phyloP scores from a whole-genome alignment of 1,139 yeast genomes.

The Suhomyces bokatorum region DNA sequence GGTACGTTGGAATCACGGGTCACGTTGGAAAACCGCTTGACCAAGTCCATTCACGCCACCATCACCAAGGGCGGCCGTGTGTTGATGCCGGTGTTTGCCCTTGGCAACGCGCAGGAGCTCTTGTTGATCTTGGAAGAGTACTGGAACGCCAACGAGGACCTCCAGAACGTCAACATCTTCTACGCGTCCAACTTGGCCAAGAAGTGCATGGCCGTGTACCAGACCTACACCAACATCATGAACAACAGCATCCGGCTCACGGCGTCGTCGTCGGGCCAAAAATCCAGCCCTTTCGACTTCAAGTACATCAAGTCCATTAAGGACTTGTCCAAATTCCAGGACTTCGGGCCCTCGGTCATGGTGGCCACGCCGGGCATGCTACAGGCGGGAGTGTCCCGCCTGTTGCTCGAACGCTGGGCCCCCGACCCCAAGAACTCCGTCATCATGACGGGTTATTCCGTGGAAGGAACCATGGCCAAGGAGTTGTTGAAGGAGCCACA shows the following conservation, averaged over 20 bases:
- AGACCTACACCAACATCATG: conserved; percentile 96
- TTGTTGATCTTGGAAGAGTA: conserved; percentile 88
- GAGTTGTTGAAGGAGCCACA: conserved; percentile 83
- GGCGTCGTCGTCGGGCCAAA: conserved; percentile 44
- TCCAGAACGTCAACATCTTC: conserved; percentile 79
- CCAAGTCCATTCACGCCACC: conserved; percentile 81
- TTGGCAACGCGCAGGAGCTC: conserved; percentile 95
- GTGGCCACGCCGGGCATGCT: conserved; percentile 98
- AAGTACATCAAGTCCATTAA: conserved; percentile 80
- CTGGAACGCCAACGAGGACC: conserved; percentile 83
- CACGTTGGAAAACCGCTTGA: conserved; percentile 80
- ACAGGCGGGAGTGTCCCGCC: conserved; percentile 92
- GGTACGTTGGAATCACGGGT: conserved; percentile 92
- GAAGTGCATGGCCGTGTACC: conserved; percentile 96
- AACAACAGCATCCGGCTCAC: conserved; percentile 82
- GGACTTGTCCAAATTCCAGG: conserved; percentile 82
- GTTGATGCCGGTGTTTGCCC: conserved; percentile 89
- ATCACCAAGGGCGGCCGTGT: conserved; percentile 89
- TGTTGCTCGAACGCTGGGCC: conserved; percentile 91
- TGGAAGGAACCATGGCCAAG: conserved; percentile 98
- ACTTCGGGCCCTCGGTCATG: conserved; percentile 93
- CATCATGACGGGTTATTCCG: conserved; percentile 93
- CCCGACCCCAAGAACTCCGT: conserved; percentile 92
- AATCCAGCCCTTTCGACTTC: conserved; percentile 81
- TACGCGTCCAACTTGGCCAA: conserved; percentile 93